These are phyloP conservation scores for Aspergillus ibericus DNA, from an alignment of 2,329 filamentous ascomycete genomes.

Conservation along the genomic window DNA sequence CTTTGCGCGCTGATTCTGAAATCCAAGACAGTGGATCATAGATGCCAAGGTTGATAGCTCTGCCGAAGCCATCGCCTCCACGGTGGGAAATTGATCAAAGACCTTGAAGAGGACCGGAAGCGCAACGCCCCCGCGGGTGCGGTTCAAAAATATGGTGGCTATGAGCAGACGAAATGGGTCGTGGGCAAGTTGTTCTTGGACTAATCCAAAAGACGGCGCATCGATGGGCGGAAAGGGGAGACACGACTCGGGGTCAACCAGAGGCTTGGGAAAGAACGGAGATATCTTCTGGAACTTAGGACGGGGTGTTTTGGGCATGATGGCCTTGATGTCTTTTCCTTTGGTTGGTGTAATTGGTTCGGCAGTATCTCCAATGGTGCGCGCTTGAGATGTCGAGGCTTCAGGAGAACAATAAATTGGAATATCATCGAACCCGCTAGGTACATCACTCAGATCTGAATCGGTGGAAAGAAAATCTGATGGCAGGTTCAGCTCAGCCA, in stretches of 20 bases:
- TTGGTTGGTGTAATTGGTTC: conserved; percentile 11
- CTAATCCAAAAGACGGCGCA: conserved; percentile 67
- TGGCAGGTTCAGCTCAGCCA: conserved; percentile 15
- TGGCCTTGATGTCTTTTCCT: background rate
- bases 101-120: conserved; percentile 73
- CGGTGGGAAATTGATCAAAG: conserved; percentile 67
- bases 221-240: conserved; percentile 67
- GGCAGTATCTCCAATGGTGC: background rate
- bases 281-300: conserved; percentile 36
- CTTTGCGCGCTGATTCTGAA: conserved; percentile 66
- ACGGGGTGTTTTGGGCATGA: conserved; percentile 12
- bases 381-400: background rate
- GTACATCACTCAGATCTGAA: conserved; percentile 37
- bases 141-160: conserved; percentile 81
- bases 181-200: conserved; percentile 75
- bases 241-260: conserved; percentile 42
- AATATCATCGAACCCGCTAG: conserved; percentile 28
- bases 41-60: conserved; percentile 56
- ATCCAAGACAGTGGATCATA: conserved; percentile 69
- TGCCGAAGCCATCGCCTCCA: conserved; percentile 61
- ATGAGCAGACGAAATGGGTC: conserved; percentile 79
- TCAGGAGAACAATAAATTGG: background rate
- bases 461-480: conserved; percentile 32
- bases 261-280: conserved; percentile 43
- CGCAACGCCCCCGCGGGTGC: conserved; percentile 71